Base-by-base conservation (phyloP, 129 eudicot genomes). In the sunflower (Helianthus annuus) region DNA sequence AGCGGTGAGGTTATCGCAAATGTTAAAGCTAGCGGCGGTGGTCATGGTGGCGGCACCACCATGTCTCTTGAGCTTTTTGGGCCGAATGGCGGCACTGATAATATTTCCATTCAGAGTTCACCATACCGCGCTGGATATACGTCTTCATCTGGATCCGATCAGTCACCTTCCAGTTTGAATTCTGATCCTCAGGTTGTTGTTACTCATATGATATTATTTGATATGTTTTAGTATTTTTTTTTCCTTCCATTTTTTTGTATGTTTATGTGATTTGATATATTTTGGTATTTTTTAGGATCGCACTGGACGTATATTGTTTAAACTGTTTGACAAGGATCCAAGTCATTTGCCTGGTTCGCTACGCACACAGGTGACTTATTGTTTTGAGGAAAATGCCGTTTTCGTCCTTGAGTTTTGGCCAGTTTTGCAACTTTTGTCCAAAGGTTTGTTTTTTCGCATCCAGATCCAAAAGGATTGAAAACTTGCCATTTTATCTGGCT, bases 161-260 rank as follows among this genome's bases (percentile, higher is more conserved):
- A 87, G 76, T 93, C 98, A 15, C 95, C 96, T 7, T 83, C 98
- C 58, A 93, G 92, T 78, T 83, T 79, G 52, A 83, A 80, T 79
- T 93, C 96, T 17, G 98, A 87, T 85, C 81, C 92, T 68, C 95
- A 87, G 98, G 98, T 92, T 83, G 98, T 92, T 83, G 34, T 64
- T 64, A 57, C 60, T 48, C 7, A 38, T 61, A 19, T 5, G 57
- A 62, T 75, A 44, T 51, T 0, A 14, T 24, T 14, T 6, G 5
- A 14, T 16, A 46, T 11, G 22, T 62, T 63, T 8, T 36, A 3
- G 36, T 27, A 3, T 66, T 19, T 15, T 10, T 51, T 46, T 22
- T 11, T 3, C 7, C 7, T 19, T 3, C 13, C 56, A 1, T 61
- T 36, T 69, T 69, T 60, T 29, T 15, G 55, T 42, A 14, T 53